A percentile compares a stretch with the other conserved stretches of the same genome.
Evolutionary conservation across 78 protist species (phyloP).

Genomic region (Bodo saltans): DNA sequence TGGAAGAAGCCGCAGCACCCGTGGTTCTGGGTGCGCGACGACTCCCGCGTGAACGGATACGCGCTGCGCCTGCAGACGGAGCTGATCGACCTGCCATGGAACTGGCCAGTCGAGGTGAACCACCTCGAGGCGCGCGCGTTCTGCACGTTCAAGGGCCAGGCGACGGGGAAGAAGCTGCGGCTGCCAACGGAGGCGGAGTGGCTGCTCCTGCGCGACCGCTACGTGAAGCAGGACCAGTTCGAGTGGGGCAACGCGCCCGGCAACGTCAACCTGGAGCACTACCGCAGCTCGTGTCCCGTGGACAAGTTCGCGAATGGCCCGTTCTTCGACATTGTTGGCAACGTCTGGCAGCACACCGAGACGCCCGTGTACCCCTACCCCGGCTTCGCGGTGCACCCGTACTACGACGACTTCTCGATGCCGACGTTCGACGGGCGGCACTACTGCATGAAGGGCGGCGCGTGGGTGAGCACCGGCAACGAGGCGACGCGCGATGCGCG

Average conservation of each 20-base stretch:
- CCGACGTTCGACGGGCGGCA: conserved; percentile 59
- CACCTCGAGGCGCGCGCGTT: conserved; percentile 59
- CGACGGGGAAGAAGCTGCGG: background rate
- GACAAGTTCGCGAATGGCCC: conserved; percentile 1
- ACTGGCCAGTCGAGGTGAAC: conserved; percentile 63
- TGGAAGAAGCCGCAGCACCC: conserved; percentile 33
- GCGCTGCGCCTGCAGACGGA: conserved; percentile 23
- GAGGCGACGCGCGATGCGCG: conserved; percentile 43
- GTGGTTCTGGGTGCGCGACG: conserved; percentile 43
- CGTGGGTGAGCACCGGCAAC: conserved; percentile 46
- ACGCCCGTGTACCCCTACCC: conserved; percentile 41
- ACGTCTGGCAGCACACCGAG: conserved; percentile 58
- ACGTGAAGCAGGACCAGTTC: conserved; percentile 7
- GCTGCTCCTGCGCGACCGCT: background rate
- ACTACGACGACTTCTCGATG: conserved; percentile 60
- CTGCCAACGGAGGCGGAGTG: conserved; percentile 59
- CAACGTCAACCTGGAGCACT: conserved; percentile 28
- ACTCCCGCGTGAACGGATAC: conserved; percentile 13
- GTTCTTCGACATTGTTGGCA: conserved; percentile 54
- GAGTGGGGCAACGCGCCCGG: background rate
- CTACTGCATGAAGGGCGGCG: conserved; percentile 48
- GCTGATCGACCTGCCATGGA: conserved; percentile 43
- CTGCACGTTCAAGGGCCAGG: conserved; percentile 33
- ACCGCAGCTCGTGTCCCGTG: conserved; percentile 40
- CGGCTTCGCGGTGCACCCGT: conserved; percentile 42